Conservation (phyloP, 257 asterid genomes). For the Prunella vulgaris region DNA sequence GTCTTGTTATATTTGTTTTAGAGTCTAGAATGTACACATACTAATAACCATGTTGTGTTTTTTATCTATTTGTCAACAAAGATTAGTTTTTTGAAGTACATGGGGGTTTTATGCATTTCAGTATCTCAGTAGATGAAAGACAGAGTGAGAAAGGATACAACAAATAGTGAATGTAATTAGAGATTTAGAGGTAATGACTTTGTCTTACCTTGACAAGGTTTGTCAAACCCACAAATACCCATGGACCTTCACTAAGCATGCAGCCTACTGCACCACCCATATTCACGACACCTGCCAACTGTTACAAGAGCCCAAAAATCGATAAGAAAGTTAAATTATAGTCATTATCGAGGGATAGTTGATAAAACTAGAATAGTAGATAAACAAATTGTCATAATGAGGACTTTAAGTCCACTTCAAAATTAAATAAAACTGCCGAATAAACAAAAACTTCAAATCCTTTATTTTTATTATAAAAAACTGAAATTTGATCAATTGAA, state of each 20-base stretch:
- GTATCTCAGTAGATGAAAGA: background rate
- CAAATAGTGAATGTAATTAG: background rate
- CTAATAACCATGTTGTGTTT: background rate
- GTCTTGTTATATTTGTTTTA: background rate
- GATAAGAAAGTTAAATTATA: constrained; percentile 5
- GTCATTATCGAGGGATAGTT: background rate
- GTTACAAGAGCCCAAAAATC: constrained; percentile 19
- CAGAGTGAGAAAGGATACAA: background rate
- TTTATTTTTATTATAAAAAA: background rate
- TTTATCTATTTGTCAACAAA: background rate
- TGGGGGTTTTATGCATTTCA: constrained; percentile 4
- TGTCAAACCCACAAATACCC: constrained; percentile 87
- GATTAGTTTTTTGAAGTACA: background rate
- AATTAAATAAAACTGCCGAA: background rate
- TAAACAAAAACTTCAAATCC: background rate
- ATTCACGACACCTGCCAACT: constrained; percentile 64
- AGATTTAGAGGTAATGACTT: background rate
- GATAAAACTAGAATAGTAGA: background rate
- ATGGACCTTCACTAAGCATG: constrained; percentile 94
- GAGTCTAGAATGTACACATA: background rate
- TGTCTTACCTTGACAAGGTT: constrained; percentile 80
- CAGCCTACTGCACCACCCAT: constrained; percentile 78
- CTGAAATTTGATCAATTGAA: background rate
- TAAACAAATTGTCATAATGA: background rate
- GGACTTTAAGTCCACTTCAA: background rate